Conservation (phyloP, 768 basidiomycete genomes). For the Porpolomopsis calyptriformis region DNA sequence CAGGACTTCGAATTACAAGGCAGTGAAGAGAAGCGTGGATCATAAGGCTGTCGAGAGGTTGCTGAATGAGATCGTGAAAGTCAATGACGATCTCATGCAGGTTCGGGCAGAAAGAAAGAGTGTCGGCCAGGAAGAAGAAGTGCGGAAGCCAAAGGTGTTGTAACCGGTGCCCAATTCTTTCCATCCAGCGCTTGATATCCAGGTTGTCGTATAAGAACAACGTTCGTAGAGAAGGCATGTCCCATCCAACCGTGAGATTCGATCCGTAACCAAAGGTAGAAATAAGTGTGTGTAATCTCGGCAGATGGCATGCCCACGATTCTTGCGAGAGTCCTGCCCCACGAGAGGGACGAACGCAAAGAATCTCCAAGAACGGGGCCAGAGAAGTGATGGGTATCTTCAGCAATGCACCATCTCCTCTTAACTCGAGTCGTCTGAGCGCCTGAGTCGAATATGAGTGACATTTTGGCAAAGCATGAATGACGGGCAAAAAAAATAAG, state of each 20-base stretch:
- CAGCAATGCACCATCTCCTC: conserved; percentile 8
- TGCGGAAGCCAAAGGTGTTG: neutral
- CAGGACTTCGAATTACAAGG: neutral
- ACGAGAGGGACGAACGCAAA: conserved; percentile 16
- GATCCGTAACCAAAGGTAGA: conserved; percentile 2
- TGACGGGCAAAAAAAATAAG: conserved; percentile 7
- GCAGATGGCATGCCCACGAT: conserved; percentile 6
- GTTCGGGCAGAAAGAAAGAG: neutral
- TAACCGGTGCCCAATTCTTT: neutral
- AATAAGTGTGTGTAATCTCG: conserved; percentile 16
- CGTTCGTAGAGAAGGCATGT: conserved; percentile 6
- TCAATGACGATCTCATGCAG: neutral
- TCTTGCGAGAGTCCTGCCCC: neutral
- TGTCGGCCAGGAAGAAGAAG: neutral
- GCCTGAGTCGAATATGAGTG: conserved; percentile 4
- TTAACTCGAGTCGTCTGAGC: conserved; percentile 19
- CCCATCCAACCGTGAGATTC: neutral
- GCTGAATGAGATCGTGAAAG: neutral
- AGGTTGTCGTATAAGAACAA: neutral
- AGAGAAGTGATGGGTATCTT: conserved; percentile 5
- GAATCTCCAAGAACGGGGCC: conserved; percentile 12
- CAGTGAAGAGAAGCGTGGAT: neutral
- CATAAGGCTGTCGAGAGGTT: neutral
- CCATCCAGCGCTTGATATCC: neutral
- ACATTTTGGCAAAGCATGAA: conserved; percentile 6